Evolutionary conservation across 345 rosid species (phyloP).

Genomic region (Eucalyptus regnans): DNA sequence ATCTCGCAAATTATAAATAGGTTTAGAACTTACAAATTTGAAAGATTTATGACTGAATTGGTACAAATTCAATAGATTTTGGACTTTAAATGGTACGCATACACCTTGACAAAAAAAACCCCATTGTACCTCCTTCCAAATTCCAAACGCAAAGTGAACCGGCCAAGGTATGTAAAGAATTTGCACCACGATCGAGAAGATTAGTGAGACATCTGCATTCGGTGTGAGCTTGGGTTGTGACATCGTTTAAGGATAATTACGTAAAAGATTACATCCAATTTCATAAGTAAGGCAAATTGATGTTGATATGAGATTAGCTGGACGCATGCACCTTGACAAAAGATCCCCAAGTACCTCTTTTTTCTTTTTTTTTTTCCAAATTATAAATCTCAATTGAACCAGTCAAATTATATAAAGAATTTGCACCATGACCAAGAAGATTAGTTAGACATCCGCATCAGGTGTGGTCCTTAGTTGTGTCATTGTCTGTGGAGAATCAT

Average conservation of each 20-base stretch:
- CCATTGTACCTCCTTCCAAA: not conserved
- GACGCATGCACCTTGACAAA: not conserved
- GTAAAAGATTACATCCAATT: not conserved
- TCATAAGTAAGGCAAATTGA: not conserved
- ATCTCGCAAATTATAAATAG: not conserved
- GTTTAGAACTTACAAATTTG: not conserved
- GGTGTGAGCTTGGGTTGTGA: not conserved
- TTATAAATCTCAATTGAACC: not conserved
- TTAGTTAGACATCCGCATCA: not conserved
- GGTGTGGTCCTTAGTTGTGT: not conserved
- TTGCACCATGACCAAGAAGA: not conserved
- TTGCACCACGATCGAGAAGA: not conserved
- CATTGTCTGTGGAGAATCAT: not conserved
- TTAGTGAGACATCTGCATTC: fast-evolving
- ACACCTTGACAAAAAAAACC: not conserved
- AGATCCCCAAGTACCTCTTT: no score
- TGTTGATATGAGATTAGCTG: fast-evolving
- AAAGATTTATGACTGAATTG: fast-evolving
- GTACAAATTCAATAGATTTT: fast-evolving
- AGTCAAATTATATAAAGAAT: not conserved
- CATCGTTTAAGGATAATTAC: no score
- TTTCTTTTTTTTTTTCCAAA: not conserved
- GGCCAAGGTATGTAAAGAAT: fast-evolving
- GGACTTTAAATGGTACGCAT: not conserved
- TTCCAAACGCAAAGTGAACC: not conserved